A percentile compares a stretch with the other conserved stretches of the same genome.
phyloP scores from a whole-genome alignment of 106 monocot genomes.

The Apostasia ramifera region DNA sequence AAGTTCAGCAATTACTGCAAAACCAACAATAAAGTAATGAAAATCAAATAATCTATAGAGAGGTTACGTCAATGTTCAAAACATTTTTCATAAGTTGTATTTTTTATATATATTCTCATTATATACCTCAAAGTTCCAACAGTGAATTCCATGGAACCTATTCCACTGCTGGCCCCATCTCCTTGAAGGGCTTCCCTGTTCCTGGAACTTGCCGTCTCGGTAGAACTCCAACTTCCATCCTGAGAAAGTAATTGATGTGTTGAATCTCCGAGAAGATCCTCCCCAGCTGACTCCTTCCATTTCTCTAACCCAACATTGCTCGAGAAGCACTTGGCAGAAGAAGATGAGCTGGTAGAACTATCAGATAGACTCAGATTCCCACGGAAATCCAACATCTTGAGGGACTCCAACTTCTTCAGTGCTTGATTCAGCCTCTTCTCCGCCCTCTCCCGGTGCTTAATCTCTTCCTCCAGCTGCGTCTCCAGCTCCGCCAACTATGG shows the following conservation, averaged over 20 bases:
- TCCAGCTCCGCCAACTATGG: slow-evolving; percentile 45
- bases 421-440: slow-evolving; percentile 61
- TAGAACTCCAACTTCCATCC: slow-evolving; percentile 44
- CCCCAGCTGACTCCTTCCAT: slow-evolving; percentile 1
- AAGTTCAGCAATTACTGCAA: too few species aligned
- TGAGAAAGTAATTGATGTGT: slow-evolving; percentile 12
- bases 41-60: too few species aligned
- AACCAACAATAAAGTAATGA: too few species aligned
- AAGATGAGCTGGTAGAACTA: slow-evolving; percentile 33
- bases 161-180: background rate
- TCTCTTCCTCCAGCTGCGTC: slow-evolving; percentile 49
- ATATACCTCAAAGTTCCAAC: slow-evolving; percentile 15
- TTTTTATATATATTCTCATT: too few species aligned
- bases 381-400: slow-evolving; percentile 34
- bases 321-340: background rate
- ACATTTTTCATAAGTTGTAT: too few species aligned
- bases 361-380: slow-evolving; percentile 11
- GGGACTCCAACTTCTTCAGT: slow-evolving; percentile 66
- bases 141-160: background rate
- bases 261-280: slow-evolving; percentile 10
- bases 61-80: too few species aligned
- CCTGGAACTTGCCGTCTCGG: slow-evolving; percentile 29
- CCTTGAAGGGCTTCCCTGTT: slow-evolving; percentile 10
- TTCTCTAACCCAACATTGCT: background rate
- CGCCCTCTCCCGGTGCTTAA: slow-evolving; percentile 59